Evolutionary conservation across 2,329 filamentous ascomycete species (phyloP).

Genomic region (Kalmusia sp.): DNA sequence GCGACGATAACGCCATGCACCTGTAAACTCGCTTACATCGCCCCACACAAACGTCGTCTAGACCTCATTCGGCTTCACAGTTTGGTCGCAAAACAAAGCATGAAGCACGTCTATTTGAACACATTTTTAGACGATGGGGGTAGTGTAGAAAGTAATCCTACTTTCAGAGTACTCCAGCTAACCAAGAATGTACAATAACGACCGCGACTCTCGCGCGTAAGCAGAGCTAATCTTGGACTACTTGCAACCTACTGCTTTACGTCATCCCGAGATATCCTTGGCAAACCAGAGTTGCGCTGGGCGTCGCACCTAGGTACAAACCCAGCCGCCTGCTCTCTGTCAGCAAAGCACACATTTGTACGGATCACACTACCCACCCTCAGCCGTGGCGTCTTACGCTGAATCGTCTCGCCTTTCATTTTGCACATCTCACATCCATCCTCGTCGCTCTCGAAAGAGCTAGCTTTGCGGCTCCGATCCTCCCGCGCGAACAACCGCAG

Average conservation of each 20-base stretch:
- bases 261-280: conserved; percentile 15
- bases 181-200: background rate
- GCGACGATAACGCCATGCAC: conserved; percentile 4
- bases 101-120: background rate
- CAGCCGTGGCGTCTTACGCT: too few relatives aligned
- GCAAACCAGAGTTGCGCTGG: background rate
- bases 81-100: background rate
- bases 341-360: conserved; percentile 3
- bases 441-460: background rate
- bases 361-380: background rate
- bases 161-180: background rate
- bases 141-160: background rate
- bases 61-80: background rate
- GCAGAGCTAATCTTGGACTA: conserved; percentile 1
- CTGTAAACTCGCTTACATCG: conserved; percentile 2
- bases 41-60: background rate
- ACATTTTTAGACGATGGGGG: too few relatives aligned
- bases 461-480: conserved; percentile 1
- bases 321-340: conserved; percentile 6
- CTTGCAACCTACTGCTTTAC: conserved; percentile 13
- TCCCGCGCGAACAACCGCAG: conserved; percentile 5
- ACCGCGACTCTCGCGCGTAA: background rate
- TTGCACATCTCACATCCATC: conserved; percentile 3
- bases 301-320: conserved; percentile 2
- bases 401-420: background rate